These are phyloP conservation scores for Rhynchospora pubera DNA, from an alignment of 176 grass and related monocot species.

Conservation along the genomic window DNA sequence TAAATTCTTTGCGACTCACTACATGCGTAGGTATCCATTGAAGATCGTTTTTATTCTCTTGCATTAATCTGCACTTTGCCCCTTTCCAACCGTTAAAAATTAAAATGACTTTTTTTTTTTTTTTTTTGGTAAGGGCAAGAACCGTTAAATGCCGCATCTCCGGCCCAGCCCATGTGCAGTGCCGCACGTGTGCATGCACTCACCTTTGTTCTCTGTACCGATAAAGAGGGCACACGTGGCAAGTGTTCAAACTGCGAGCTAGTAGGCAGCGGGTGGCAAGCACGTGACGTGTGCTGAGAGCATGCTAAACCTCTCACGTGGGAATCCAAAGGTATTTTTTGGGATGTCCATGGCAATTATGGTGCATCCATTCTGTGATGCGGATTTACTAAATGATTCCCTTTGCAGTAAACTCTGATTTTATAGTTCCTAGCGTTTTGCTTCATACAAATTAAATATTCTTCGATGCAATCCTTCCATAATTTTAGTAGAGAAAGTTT, in stretches of 20 bases:
- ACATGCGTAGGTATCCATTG: no score
- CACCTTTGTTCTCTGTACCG: not conserved
- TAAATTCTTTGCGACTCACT: no score
- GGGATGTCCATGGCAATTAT: not conserved
- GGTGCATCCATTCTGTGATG: not conserved
- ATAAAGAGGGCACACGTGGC: not conserved
- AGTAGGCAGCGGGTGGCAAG: not conserved
- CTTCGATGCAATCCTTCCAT: no score
- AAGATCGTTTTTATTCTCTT: no score
- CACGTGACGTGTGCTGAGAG: constrained; percentile 14
- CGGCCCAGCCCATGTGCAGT: not conserved
- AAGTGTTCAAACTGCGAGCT: not conserved
- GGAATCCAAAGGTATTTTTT: not conserved
- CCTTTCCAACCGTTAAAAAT: no score
- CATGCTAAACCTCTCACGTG: constrained; percentile 19
- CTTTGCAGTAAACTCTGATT: not conserved
- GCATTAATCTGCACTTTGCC: no score
- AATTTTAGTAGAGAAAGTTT: no score
- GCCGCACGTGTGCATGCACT: constrained; percentile 16
- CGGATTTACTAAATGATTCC: not conserved
- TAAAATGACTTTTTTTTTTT: no score
- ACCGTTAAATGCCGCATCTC: not conserved
- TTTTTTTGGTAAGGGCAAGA: not conserved
- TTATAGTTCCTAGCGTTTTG: not conserved
- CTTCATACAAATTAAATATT: no score